phyloP scores from a whole-genome alignment of 2,329 filamentous ascomycete genomes.

The Paracoccidioides brasiliensis region DNA sequence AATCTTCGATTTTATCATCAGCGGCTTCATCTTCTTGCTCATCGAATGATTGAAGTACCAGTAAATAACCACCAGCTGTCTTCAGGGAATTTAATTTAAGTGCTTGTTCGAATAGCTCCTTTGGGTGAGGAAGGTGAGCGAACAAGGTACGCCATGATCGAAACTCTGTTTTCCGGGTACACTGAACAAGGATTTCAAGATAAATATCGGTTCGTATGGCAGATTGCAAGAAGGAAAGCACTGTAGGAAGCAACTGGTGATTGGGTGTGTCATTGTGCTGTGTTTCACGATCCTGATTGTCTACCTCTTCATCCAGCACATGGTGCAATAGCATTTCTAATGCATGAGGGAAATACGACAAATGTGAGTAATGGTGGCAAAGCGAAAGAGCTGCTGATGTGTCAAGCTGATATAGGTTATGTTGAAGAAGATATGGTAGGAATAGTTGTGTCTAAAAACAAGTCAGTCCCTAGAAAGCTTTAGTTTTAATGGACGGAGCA shows the following conservation, averaged over 20 bases:
- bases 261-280: background rate
- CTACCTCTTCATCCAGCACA: slow-evolving; percentile 88
- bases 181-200: slow-evolving; percentile 90
- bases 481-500: slow-evolving; percentile 8
- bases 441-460: slow-evolving; percentile 71
- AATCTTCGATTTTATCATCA: slow-evolving; percentile 41
- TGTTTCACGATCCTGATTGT: slow-evolving; percentile 36
- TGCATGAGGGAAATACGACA: slow-evolving; percentile 87
- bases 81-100: slow-evolving; percentile 74
- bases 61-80: slow-evolving; percentile 90
- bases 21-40: slow-evolving; percentile 34
- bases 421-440: slow-evolving; percentile 72
- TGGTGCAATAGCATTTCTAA: slow-evolving; percentile 86
- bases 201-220: slow-evolving; percentile 60
- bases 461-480: slow-evolving; percentile 6
- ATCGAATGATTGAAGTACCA: slow-evolving; percentile 74
- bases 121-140: slow-evolving; percentile 74
- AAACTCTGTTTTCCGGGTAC: slow-evolving; percentile 91
- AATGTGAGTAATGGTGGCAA: slow-evolving; percentile 69
- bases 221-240: slow-evolving; percentile 52
- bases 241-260: slow-evolving; percentile 32
- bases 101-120: slow-evolving; percentile 87
- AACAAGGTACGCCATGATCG: slow-evolving; percentile 93
- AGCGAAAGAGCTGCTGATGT: slow-evolving; percentile 69
- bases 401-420: slow-evolving; percentile 62